These are phyloP conservation scores for Pseudomassariella vexata DNA, from an alignment of 2,329 filamentous ascomycete species.

Conservation along the genomic window DNA sequence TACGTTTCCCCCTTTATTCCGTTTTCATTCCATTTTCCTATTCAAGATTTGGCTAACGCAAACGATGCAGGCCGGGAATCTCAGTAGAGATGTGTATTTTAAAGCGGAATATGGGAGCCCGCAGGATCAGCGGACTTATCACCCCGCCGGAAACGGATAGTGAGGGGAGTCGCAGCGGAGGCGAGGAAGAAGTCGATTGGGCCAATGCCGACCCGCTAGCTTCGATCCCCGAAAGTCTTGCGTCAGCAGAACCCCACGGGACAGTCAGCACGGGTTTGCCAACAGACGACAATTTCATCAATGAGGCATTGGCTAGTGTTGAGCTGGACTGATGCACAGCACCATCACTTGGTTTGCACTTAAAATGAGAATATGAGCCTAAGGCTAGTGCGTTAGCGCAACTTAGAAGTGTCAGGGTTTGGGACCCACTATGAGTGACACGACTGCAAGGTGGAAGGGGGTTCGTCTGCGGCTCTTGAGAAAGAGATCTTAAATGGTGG, in stretches of 20 bases:
- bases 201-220: constrained; percentile 16
- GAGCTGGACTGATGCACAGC: constrained; percentile 10
- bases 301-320: constrained; percentile 7
- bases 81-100: constrained; percentile 63
- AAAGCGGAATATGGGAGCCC: constrained; percentile 36
- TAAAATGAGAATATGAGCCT: too few relatives aligned
- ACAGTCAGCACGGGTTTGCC: neutral
- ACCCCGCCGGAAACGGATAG: constrained; percentile 51
- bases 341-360: too few relatives aligned
- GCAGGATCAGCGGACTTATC: constrained; percentile 31
- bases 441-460: too few relatives aligned
- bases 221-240: constrained; percentile 12
- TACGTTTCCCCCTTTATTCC: too few relatives aligned
- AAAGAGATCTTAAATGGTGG: too few relatives aligned
- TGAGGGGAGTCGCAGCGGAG: constrained; percentile 37
- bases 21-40: too few relatives aligned
- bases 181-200: constrained; percentile 30
- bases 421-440: too few relatives aligned
- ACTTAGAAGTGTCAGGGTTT: too few relatives aligned
- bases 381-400: too few relatives aligned
- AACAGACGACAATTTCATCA: constrained; percentile 13
- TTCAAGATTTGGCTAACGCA: too few relatives aligned
- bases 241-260: constrained; percentile 5
- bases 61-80: constrained; percentile 63
- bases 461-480: too few relatives aligned